Evolutionary conservation across 306 rosid genomes (phyloP).

Genomic region (Herpetospermum pedunculosum): DNA sequence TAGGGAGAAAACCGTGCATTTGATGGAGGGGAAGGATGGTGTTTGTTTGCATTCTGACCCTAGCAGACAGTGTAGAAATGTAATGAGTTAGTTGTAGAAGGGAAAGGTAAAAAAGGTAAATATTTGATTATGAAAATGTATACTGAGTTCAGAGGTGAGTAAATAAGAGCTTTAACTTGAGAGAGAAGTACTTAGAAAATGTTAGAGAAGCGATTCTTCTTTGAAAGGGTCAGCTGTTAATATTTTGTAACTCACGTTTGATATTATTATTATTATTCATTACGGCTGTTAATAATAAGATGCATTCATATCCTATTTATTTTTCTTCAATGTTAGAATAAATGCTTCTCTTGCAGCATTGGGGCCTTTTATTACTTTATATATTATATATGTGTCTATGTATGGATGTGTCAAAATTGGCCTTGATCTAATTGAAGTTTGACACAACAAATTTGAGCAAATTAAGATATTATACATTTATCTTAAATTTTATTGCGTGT

Average conservation of each 20-base stretch:
- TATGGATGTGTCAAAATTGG: too few relatives aligned
- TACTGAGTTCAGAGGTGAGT: slow-evolving; percentile 5
- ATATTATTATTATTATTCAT: slow-evolving; percentile 1
- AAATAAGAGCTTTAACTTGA: background rate
- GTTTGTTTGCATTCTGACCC: background rate
- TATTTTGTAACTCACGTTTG: background rate
- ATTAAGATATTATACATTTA: too few relatives aligned
- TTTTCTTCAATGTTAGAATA: background rate
- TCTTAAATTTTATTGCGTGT: too few relatives aligned
- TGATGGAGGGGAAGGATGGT: background rate
- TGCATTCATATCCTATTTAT: background rate
- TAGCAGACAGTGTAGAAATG: background rate
- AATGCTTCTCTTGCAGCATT: background rate
- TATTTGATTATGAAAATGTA: slow-evolving; percentile 8
- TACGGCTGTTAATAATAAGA: background rate
- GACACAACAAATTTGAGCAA: too few relatives aligned
- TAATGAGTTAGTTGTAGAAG: slow-evolving; percentile 6
- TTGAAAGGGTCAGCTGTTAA: background rate
- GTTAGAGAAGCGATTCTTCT: slow-evolving; percentile 1
- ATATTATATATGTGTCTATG: too few relatives aligned
- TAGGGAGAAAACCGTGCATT: background rate
- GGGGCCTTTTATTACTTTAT: too few relatives aligned
- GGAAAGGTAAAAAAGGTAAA: slow-evolving; percentile 5
- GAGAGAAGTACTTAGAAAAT: slow-evolving; percentile 1
- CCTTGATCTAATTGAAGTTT: too few relatives aligned